Evolutionary conservation across 2,329 filamentous ascomycete species (phyloP), one percentile per base, ranked within the genome.

Genomic region (Exophiala lecanii-corni): DNA sequence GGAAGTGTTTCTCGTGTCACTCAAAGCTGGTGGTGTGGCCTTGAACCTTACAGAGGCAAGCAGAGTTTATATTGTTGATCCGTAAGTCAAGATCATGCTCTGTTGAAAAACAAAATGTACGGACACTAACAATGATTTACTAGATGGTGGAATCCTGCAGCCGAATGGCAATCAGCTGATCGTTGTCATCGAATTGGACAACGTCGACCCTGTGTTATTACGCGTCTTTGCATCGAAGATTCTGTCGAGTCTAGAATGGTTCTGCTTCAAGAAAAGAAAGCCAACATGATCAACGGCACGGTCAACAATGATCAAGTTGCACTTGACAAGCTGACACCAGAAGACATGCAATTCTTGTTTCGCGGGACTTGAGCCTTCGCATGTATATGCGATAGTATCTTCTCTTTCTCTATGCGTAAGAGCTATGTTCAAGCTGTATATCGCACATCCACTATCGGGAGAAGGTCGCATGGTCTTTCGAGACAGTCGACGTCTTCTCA

Each of bases 91-190:
- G 7, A 6, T 12, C 12, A 26, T 26, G 6, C 6, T 26, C 23
- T 26, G 6, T 6, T 26, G 23, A 26, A 7, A 26, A 6, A 12
- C 9, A 6, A 12, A 32, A 5, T 32, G 12, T 32, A 32, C 12
- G n/a, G 6, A 5, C 17, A 36, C 38, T 43, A 21, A 37, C 15
- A 19, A 3, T 18, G 46, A 21, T 49, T 10, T 2, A 5, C 25
- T 54, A 89, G 85, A 55, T 97, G 92, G 92, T 98, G 92, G 92
- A 97, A 97, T 56, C 92, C 92, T n/a, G 89, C 89, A n/a, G 91
- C 91, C 0, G 92, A 98, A 68, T 98, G 92, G 92, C 92, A 98
- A 67, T 92, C 86, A 49, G 92, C 92, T 2, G 92, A 98, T 63
- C 79, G 86, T 53, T 89, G 85, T 60, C 92, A 97, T 67, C 89